Evolutionary conservation across 495 filamentous ascomycete species (phyloP), one percentile per base, ranked within the genome.

Genomic region (Staphylotrichum longicolle): DNA sequence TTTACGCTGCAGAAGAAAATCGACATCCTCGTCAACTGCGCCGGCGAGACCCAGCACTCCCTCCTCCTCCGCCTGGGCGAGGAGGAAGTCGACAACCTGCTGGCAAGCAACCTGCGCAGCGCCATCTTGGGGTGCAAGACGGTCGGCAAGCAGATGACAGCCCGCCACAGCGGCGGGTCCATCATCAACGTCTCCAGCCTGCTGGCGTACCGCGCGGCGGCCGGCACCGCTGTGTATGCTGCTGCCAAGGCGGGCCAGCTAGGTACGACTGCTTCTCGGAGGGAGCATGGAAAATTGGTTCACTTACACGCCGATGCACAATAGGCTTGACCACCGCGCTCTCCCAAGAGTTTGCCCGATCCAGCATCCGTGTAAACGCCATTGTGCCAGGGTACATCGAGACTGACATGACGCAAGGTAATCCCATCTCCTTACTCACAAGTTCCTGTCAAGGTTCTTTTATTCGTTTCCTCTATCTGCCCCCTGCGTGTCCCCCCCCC

Each of bases 171-270:
- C 1, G 41, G 34, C 44, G 41, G 48, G 37, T 88, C 84, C 65
- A 92, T 96, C 50, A 88, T 96, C 71, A 96, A 94, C 63, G 73
- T 96, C 30, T 84, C 90, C 5, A 91, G 87, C 27, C 72, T 94
- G 27, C 76, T 94, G 12, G 91, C 83, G 0, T 53, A 82, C 2
- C 85, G 86, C 56, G 85, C 80, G 0, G 85, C 84, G 3, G 73
- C 69, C 1, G 91, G 91, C 0, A 83, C 88, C 9, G 80, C 86
- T 5, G 82, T 86, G 2, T 96, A 95, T 68, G 86, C 88, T 6
- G 90, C 91, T 1, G 85, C 85, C 39, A 96, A 95, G 70, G 90
- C 91, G 2, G 91, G 90, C 1, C 69, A 93, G 1, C 61, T 94
- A 2, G 90, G 89, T 75, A 75, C 20, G 52, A 39, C 37, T 39